Base-by-base conservation (phyloP, 208 protist genomes). In the Leishmania arabica region DNA sequence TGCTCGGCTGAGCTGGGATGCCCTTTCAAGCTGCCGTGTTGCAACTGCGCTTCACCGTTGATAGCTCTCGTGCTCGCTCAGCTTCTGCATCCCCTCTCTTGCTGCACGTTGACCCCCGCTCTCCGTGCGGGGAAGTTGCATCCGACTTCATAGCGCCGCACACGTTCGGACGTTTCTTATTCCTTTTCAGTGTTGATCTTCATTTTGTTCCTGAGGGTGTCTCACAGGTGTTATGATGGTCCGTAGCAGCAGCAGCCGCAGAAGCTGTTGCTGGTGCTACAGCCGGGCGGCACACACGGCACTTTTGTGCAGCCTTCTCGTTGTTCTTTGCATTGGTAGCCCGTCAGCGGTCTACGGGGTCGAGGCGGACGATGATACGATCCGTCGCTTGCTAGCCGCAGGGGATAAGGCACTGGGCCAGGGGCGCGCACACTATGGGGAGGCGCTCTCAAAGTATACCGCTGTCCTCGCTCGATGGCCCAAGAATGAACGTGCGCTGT, bases 361-460 rank as follows among this genome's bases (percentile, higher is more conserved):
- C 27, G 76, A 37, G 3, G 74, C 49, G 8, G 86, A 83, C 7
- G 89, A 97, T 27, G 92, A 95, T 0, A 81, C 45, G 17, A 84
- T 85, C 11, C 90, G 90, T 19, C 11, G 78, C 62, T 77, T 96
- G 40, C 79, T 98, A 3, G 85, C 85, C 0, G 91, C 89, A 1
- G 95, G 92, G 19, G 95, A 98, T 81, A 85, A 88, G 69, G 88
- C 89, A 6, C 74, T 98, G 15, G 87, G 92, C 37, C 77, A 91
- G 51, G 95, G 95, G 0, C 89, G 91, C 45, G 60, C 65, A 27
- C 83, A 92, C 31, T 98, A 97, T 82, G 92, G 90, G 53, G 93
- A 96, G 56, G 95, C 95, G 31, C 79, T 98, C n/a, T 87, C 88
- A 37, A 96, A 96, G 82, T 98, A 97, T 78, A 97, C 93, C 1